A percentile compares a stretch with the other conserved stretches of the same genome.
These are phyloP conservation scores for Aristolochia contorta DNA, from an alignment of 164 flowering plant genomes.

Conservation along the genomic window DNA sequence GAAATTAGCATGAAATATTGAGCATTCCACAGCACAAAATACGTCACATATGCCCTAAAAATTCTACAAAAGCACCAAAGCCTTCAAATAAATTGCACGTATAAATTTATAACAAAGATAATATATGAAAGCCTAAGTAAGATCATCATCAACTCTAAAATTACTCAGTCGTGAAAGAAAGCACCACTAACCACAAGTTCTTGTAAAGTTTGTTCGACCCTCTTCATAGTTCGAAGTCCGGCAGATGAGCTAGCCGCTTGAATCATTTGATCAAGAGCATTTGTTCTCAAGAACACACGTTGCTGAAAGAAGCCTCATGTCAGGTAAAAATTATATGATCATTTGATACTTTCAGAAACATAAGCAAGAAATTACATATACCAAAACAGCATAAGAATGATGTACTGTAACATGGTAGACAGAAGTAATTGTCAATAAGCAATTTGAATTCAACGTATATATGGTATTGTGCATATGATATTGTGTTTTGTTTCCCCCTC, in stretches of 20 bases:
- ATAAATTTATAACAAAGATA: not conserved
- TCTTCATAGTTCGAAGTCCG: constrained; percentile 81
- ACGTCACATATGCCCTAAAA: not conserved
- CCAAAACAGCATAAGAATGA: too few relatives aligned
- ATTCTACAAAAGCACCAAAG: not conserved
- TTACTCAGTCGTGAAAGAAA: not conserved
- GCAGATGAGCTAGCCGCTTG: constrained; percentile 84
- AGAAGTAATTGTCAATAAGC: too few relatives aligned
- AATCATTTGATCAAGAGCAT: constrained; percentile 91
- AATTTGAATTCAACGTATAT: too few relatives aligned
- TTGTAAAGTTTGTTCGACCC: constrained; percentile 86
- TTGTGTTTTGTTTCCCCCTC: too few relatives aligned
- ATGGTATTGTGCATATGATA: too few relatives aligned
- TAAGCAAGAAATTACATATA: too few relatives aligned
- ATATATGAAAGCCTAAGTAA: not conserved
- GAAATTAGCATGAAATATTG: too few relatives aligned
- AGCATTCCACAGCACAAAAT: too few relatives aligned
- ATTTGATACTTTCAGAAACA: too few relatives aligned
- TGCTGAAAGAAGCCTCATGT: constrained; percentile 39
- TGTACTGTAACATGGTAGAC: too few relatives aligned
- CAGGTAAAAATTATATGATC: not conserved
- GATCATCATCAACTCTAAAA: not conserved
- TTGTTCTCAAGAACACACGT: constrained; percentile 70
- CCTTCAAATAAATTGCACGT: not conserved
- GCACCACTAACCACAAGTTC: constrained; percentile 75